Conservation (phyloP, 2,329 filamentous ascomycete genomes). For the Oidium heveae region DNA sequence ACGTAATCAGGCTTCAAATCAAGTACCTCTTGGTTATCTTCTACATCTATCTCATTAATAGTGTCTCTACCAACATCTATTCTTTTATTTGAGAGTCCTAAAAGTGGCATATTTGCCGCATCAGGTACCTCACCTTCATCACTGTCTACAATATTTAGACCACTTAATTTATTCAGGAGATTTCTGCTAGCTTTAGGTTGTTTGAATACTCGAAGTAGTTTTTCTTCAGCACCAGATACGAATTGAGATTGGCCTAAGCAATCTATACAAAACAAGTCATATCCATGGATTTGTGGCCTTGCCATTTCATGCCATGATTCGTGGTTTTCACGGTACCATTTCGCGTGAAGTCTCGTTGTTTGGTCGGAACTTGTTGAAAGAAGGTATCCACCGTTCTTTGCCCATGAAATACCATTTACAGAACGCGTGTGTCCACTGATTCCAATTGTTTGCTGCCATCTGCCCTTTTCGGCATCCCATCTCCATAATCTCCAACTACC, state of each 20-base stretch:
- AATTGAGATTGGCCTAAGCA: constrained; percentile 50
- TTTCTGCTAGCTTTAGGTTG: constrained; percentile 63
- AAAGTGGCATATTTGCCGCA: constrained; percentile 78
- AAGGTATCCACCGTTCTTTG: constrained; percentile 56
- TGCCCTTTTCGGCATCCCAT: constrained; percentile 30
- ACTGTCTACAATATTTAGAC: constrained; percentile 20
- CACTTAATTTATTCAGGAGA: constrained; percentile 43
- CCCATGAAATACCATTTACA: constrained; percentile 66
- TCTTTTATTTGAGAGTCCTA: constrained; percentile 90
- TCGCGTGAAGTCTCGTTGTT: constrained; percentile 66
- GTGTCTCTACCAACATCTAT: constrained; percentile 28
- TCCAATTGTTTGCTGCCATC: constrained; percentile 54
- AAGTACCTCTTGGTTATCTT: constrained; percentile 17
- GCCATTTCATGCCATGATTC: constrained; percentile 86
- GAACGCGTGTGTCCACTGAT: constrained; percentile 65
- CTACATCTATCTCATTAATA: background rate
- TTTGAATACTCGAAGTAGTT: constrained; percentile 86
- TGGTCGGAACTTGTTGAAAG: constrained; percentile 80
- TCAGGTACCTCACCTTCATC: constrained; percentile 37
- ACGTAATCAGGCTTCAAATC: no score
- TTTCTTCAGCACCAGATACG: constrained; percentile 88
- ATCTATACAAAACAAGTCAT: constrained; percentile 88
- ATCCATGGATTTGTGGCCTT: constrained; percentile 88
- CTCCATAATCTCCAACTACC: constrained; percentile 84
- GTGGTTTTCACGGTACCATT: constrained; percentile 34